Conservation (phyloP, 176 grass and related monocot genomes). For the Avena atlantica region DNA sequence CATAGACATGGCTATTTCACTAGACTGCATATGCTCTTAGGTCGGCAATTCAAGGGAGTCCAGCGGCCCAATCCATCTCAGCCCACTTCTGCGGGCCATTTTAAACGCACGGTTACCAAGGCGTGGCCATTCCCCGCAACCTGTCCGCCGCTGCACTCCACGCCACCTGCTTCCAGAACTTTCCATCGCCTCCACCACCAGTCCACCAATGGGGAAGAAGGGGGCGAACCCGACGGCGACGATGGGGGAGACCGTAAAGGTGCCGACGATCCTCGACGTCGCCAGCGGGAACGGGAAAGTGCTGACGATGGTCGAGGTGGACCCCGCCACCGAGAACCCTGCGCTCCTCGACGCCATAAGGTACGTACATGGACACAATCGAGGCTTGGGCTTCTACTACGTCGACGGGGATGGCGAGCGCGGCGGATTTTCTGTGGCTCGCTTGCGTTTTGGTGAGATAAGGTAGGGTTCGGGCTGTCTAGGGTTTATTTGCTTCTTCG, state of each 20-base stretch:
- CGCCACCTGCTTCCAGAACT: not conserved
- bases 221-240: not conserved
- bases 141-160: not conserved
- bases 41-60: no score
- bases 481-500: conserved; percentile 11
- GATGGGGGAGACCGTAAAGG: not conserved
- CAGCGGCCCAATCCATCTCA: not conserved
- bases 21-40: no score
- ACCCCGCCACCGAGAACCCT: conserved; percentile 5
- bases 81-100: not conserved
- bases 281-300: not conserved
- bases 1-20: no score
- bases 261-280: not conserved
- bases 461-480: not conserved
- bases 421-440: not conserved
- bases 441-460: not conserved
- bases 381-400: not conserved
- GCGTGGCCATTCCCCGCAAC: not conserved
- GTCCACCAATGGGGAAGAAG: not conserved
- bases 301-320: not conserved
- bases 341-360: conserved; percentile 32
- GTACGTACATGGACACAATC: not conserved
- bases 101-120: not conserved
- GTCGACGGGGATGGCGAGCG: not conserved
- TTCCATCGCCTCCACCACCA: not conserved